A percentile compares a stretch with the other conserved stretches of the same genome.
phyloP scores from a whole-genome alignment of 2,329 filamentous ascomycete genomes.

The Thielaviopsis populi region DNA sequence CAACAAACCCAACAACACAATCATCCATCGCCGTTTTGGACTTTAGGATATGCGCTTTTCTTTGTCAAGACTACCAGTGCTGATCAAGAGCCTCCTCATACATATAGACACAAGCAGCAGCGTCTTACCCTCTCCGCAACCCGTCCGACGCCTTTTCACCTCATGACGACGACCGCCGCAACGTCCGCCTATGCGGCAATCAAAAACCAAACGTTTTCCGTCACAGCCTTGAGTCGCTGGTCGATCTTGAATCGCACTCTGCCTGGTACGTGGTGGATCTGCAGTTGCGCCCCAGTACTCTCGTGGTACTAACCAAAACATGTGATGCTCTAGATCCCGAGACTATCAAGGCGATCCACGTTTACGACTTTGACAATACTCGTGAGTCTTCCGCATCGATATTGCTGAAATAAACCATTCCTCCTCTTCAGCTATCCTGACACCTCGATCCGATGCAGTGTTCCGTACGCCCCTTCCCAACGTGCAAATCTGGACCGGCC shows the following conservation, averaged over 20 bases:
- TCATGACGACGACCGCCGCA: conserved; percentile 4
- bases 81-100: too few relatives aligned
- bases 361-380: conserved; percentile 98
- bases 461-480: conserved; percentile 89
- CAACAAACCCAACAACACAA: not conserved
- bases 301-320: not conserved
- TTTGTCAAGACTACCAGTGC: too few relatives aligned
- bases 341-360: conserved; percentile 63
- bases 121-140: not conserved
- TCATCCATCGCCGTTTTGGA: too few relatives aligned
- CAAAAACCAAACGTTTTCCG: conserved; percentile 13
- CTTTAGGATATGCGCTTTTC: too few relatives aligned
- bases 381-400: conserved; percentile 34
- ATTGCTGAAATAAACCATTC: not conserved
- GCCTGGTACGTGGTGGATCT: conserved; percentile 1
- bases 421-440: conserved; percentile 8
- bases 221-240: conserved; percentile 14
- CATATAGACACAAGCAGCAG: too few relatives aligned
- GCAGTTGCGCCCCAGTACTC: not conserved
- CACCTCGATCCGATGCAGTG: conserved; percentile 34
- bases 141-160: not conserved
- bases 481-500: conserved; percentile 66
- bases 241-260: conserved; percentile 12
- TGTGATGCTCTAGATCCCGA: conserved; percentile 34
- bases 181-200: conserved; percentile 14